Percentiles rank a stretch among this genome's conserved stretches.
Conservation (phyloP, 192 early-diverging fungal genomes). For the Rhizophagus clarus region DNA sequence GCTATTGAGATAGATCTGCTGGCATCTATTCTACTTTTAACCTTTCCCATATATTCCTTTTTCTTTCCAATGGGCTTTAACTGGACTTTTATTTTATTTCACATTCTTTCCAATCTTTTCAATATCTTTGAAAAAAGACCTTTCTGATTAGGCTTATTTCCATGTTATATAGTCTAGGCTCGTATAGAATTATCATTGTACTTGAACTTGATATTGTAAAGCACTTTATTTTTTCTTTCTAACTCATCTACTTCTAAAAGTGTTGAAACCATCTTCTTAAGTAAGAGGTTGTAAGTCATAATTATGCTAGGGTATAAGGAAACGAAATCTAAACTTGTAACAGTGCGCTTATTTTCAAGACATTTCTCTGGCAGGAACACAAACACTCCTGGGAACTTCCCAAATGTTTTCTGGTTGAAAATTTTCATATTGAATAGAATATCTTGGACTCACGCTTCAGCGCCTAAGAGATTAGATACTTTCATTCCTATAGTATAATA, state of each 20-base stretch:
- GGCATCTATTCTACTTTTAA: not conserved
- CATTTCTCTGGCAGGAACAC: conserved; percentile 3
- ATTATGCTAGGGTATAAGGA: no score
- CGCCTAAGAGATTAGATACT: conserved; percentile 13
- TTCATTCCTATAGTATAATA: conserved; percentile 4
- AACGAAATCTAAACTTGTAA: no score
- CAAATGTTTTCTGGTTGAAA: not conserved
- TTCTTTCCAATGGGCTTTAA: not conserved
- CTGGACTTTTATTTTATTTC: no score
- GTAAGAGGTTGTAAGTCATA: conserved; percentile 24
- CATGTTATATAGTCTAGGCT: conserved; percentile 8
- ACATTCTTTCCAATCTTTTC: not conserved
- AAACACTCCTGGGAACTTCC: no score
- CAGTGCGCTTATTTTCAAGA: conserved; percentile 23
- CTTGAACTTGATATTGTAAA: no score
- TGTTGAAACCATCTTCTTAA: conserved; percentile 15
- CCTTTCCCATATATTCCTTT: conserved; percentile 21
- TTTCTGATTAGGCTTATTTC: not conserved
- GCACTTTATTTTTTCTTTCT: no score
- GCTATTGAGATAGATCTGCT: not conserved
- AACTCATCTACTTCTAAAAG: no score
- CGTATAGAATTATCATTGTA: not conserved
- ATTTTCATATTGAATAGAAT: no score
- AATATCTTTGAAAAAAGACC: conserved; percentile 14
- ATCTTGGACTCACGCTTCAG: no score